Conservation (phyloP, 176 grass and related monocot species). For the Olyra latifolia region DNA sequence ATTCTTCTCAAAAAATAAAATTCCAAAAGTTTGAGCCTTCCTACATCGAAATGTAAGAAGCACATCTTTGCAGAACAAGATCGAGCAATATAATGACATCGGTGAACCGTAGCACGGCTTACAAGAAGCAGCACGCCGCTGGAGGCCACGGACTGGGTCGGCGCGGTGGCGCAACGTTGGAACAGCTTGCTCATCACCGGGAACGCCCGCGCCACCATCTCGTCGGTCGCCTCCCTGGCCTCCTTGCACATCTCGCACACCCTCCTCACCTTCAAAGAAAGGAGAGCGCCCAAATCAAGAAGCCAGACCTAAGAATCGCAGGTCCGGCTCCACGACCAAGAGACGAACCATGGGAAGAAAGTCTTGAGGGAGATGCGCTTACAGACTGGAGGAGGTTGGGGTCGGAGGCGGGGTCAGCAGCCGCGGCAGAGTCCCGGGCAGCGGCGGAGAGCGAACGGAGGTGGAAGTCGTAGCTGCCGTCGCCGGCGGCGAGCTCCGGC, state of each 20-base stretch:
- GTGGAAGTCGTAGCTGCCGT: slow-evolving; percentile 83
- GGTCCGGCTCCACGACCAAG: not conserved
- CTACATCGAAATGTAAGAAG: not conserved
- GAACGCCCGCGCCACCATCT: slow-evolving; percentile 83
- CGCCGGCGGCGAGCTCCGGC: slow-evolving; percentile 39
- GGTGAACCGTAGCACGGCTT: not conserved
- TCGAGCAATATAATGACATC: not conserved
- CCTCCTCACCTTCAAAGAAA: slow-evolving; percentile 57
- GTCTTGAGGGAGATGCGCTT: slow-evolving; percentile 8
- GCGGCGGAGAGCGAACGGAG: slow-evolving; percentile 86
- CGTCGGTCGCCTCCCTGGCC: slow-evolving; percentile 50
- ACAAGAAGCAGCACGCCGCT: slow-evolving; percentile 79
- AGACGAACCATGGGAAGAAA: not conserved
- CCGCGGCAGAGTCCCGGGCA: slow-evolving; percentile 70
- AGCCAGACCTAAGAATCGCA: not conserved
- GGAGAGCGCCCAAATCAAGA: not conserved
- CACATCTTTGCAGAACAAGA: not conserved
- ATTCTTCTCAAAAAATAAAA: not conserved
- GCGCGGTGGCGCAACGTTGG: slow-evolving; percentile 73
- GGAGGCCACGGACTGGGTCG: slow-evolving; percentile 65
- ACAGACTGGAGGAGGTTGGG: slow-evolving; percentile 88
- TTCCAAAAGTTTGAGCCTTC: not conserved
- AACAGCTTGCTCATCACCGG: slow-evolving; percentile 90
- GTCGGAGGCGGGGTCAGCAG: slow-evolving; percentile 63
- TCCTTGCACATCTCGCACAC: slow-evolving; percentile 72